A percentile compares a stretch with the other conserved stretches of the same genome.
Evolutionary conservation across 2,329 filamentous ascomycete species (phyloP).

Genomic region (Volutella citrinella): DNA sequence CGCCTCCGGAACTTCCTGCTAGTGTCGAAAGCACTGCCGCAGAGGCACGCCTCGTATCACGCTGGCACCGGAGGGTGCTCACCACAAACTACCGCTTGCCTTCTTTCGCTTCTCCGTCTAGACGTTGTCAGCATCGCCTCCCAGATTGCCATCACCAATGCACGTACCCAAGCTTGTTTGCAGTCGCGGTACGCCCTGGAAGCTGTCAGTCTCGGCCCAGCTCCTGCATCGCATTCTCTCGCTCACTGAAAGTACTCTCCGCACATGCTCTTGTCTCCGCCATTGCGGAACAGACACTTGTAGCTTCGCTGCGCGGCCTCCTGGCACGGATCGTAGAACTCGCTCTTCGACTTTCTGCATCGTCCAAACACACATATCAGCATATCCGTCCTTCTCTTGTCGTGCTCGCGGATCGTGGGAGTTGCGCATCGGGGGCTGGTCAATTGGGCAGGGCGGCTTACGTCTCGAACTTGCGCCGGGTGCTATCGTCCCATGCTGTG

Average conservation of each 20-base stretch:
- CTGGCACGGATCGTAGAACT: slow-evolving; percentile 94
- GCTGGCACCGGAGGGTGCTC: too few relatives aligned
- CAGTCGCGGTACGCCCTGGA: slow-evolving; percentile 91
- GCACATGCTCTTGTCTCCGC: slow-evolving; percentile 85
- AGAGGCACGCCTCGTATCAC: too few relatives aligned
- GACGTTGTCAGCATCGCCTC: too few relatives aligned
- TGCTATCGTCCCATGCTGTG: slow-evolving; percentile 56
- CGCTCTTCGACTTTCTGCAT: slow-evolving; percentile 81
- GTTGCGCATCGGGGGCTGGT: background rate
- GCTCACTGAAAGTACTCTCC: slow-evolving; percentile 91
- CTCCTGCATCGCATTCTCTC: too few relatives aligned
- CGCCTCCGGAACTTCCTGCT: too few relatives aligned
- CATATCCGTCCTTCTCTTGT: too few relatives aligned
- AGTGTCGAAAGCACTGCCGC: too few relatives aligned
- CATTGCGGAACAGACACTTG: slow-evolving; percentile 84
- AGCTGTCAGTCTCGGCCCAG: too few relatives aligned
- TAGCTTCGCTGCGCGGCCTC: slow-evolving; percentile 84
- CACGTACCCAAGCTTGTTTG: slow-evolving; percentile 89
- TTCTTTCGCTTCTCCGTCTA: slow-evolving; percentile 34
- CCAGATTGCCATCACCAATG: too few relatives aligned
- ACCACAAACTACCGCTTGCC: slow-evolving; percentile 26
- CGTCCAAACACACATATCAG: too few relatives aligned
- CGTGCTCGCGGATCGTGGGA: too few relatives aligned
- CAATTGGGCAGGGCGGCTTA: slow-evolving; percentile 33
- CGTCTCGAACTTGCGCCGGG: slow-evolving; percentile 63